Conservation (phyloP, 768 basidiomycete genomes). For the Pleurotus giganteus region DNA sequence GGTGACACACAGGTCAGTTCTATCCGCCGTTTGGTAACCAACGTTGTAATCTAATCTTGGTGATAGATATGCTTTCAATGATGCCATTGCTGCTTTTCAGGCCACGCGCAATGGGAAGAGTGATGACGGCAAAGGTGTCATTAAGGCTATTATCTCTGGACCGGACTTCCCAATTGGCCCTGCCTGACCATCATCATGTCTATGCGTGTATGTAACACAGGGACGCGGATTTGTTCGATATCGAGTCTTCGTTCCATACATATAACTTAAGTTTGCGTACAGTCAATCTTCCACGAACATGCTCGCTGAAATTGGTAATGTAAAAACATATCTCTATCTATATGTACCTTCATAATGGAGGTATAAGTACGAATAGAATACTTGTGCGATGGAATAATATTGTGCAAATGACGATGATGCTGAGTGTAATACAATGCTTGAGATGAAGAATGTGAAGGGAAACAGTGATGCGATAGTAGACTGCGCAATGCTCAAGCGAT, state of each 20-base stretch:
- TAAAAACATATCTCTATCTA: background rate
- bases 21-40: background rate
- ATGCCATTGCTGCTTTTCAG: slow-evolving; percentile 79
- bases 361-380: slow-evolving; percentile 9
- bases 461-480: background rate
- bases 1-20: slow-evolving; percentile 78
- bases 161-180: slow-evolving; percentile 54
- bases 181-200: slow-evolving; percentile 15
- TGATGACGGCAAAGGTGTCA: slow-evolving; percentile 81
- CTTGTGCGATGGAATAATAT: background rate
- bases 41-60: background rate
- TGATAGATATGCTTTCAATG: slow-evolving; percentile 66
- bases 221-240: no score
- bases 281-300: no score
- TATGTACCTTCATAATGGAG: background rate
- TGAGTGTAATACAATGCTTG: background rate
- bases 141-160: slow-evolving; percentile 88
- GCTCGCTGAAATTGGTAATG: slow-evolving; percentile 3
- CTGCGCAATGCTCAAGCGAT: slow-evolving; percentile 13
- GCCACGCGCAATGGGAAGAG: slow-evolving; percentile 80
- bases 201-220: no score
- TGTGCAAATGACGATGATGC: background rate
- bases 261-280: no score
- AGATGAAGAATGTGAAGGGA: background rate
- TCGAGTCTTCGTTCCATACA: no score